Evolutionary conservation across 768 basidiomycete genomes (phyloP), one percentile per base, ranked within the genome.

Genomic region (Tricholomella constricta): DNA sequence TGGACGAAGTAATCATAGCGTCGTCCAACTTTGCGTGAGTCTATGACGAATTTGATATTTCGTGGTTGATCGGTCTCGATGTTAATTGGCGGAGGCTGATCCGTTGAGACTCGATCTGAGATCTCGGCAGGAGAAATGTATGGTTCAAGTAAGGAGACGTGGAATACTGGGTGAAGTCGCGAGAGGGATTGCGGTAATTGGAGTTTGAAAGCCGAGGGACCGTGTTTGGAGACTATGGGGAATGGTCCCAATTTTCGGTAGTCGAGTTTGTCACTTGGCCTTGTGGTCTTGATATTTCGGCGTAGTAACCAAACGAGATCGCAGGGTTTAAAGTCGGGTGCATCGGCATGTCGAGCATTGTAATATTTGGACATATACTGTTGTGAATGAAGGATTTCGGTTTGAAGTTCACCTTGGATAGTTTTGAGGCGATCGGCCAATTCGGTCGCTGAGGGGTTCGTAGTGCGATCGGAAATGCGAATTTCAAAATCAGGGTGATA

Each of bases 401-500:
- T n/a, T 6, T 32, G 34, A 5, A 58, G 41, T 34, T 55, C 38
- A 0, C 20, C 37, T 12, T 57, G 48, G 35, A 57, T 54, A 9
- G 17, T 45, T 2, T 55, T 34, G 7, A 54, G 14, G 5, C 19
- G 40, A 7, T 23, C 29, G 0, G 29, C 29, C 6, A 56, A 46
- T 29, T 56, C 51, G 2, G 45, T 41, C 2, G 55, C 41, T 4
- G 55, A 34, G 1, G 46, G 55, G 32, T 52, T 52, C 0, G 55
- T 52, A 3, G 50, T 36, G 6, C 15, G 25, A 0, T 52, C 36
- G 1, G 55, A 48, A n/a, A n/a, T n/a, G n/a, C n/a, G n/a, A n/a
- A n/a, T n/a, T n/a, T 57, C 35, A n/a, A 55, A 51, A 17, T 46
- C 38, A 10, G 54, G 45, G 26, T 55, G 44, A 14, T 51, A 55